Base-by-base conservation (phyloP, 345 rosid genomes). In the Rhodomyrtus tomentosa region DNA sequence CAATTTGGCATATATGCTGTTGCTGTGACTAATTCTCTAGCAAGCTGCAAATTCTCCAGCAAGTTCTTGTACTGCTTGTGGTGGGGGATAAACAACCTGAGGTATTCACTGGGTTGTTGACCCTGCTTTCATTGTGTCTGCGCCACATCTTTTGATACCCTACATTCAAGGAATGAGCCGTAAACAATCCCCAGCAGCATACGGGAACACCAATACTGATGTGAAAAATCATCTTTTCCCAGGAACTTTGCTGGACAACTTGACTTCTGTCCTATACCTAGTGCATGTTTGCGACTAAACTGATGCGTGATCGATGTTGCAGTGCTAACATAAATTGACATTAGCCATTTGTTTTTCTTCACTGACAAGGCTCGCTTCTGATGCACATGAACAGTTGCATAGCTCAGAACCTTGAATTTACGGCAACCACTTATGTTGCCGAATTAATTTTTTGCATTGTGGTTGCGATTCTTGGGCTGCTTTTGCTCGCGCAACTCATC, bases 1-100 rank as follows among this genome's bases (percentile, higher is more conserved):
- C 0, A 36, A 16, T 81, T 81, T 25, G 82, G 83, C 55, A 50
- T 81, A 50, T 81, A 81, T 38, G 83, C 83, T 48, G 40, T 27
- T 27, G 83, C 84, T 4, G 29, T 24, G 59, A 36, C 36, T 36
- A 42, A 53, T 82, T n/a, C 62, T 32, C 59, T 55, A 15, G 55
- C 21, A 81, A 79, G 89, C 72, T 81, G 83, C 25, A 27, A 85
- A 11, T 85, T 90, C 68, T 51, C 87, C 29, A 87, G 87, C 83
- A 90, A 89, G 85, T 90, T 86, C 38, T 84, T 90, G 8, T 85
- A 88, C 81, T 83, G 88, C 48, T 84, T 87, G 5, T 89, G 90
- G 91, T 87, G 90, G 91, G 90, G 91, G 2, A 86, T 89, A 83
- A 87, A 87, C 79, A 89, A 83, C 72, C 74, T 90, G 82, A 89